phyloP scores from a whole-genome alignment of 805 yeast genomes.

The Myxozyma udenii region DNA sequence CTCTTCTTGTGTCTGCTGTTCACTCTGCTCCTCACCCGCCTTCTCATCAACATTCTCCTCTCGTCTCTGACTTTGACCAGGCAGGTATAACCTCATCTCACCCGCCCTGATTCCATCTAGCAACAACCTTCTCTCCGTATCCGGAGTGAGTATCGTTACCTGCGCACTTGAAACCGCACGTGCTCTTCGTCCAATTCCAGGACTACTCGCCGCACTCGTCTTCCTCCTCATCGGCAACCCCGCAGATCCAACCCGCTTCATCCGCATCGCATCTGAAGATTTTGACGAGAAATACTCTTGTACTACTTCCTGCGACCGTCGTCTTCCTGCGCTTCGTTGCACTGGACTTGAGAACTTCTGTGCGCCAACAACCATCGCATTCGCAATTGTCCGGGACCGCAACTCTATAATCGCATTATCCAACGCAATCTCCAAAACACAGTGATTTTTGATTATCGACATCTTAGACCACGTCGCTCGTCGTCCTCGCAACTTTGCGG shows the following conservation, averaged over 20 bases:
- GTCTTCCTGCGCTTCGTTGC: background rate
- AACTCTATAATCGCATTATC: conserved; percentile 62
- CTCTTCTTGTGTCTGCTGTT: background rate
- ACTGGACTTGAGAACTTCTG: conserved; percentile 1
- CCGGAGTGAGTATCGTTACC: conserved; percentile 3
- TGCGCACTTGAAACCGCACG: background rate
- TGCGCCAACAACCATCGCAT: conserved; percentile 16
- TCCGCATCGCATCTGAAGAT: background rate
- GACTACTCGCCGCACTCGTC: background rate
- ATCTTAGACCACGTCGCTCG: conserved; percentile 92
- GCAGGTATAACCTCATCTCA: background rate
- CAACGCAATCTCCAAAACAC: conserved; percentile 82
- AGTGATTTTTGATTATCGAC: conserved; percentile 80
- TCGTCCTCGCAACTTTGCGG: conserved; percentile 76
- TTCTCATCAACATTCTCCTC: background rate
- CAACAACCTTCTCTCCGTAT: conserved; percentile 1
- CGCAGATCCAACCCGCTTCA: background rate
- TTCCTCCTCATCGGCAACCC: background rate
- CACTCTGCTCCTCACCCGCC: background rate
- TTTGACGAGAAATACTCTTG: background rate
- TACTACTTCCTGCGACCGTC: conserved; percentile 3
- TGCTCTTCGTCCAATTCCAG: background rate
- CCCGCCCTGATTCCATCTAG: background rate
- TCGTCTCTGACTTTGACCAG: background rate
- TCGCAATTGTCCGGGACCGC: conserved; percentile 20